A percentile compares a stretch with the other conserved stretches of the same genome.
These are phyloP conservation scores for Ganoderma multipileum DNA, from an alignment of 1,284 basidiomycete species.

Conservation along the genomic window DNA sequence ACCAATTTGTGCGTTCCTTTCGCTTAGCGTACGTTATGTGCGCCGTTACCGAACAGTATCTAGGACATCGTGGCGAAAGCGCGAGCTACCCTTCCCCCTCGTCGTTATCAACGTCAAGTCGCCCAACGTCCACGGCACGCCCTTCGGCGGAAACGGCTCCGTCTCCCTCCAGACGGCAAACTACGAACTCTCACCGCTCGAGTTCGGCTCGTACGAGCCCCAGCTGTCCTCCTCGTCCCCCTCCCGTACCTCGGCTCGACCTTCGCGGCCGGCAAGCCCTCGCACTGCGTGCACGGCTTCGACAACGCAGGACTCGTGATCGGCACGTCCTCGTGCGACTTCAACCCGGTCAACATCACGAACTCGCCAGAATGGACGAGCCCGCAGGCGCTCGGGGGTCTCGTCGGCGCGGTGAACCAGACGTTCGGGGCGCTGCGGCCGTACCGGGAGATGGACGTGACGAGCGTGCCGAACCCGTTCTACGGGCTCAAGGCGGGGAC, in stretches of 20 bases:
- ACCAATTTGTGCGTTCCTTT: constrained; percentile 9
- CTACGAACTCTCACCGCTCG: constrained; percentile 15
- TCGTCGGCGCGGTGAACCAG: constrained; percentile 6
- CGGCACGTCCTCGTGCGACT: constrained; percentile 21
- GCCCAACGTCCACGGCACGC: constrained; percentile 9
- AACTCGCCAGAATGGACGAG: constrained; percentile 11
- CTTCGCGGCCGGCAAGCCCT: constrained; percentile 3
- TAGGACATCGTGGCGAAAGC: constrained; percentile 10
- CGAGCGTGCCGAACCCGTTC: constrained; percentile 20
- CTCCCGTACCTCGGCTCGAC: constrained; percentile 18
- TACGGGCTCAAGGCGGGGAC: constrained; percentile 5
- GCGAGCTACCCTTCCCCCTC: constrained; percentile 14
- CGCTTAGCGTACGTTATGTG: too few relatives aligned
- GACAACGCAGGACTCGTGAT: constrained; percentile 20
- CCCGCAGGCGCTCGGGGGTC: constrained; percentile 6
- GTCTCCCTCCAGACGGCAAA: constrained; percentile 5
- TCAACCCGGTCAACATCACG: constrained; percentile 14
- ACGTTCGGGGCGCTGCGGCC: constrained; percentile 11
- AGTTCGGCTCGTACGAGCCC: constrained; percentile 21
- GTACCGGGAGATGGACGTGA: constrained; percentile 14
- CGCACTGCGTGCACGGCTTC: constrained; percentile 14
- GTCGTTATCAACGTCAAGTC: constrained; percentile 17
- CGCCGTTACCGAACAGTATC: not conserved
- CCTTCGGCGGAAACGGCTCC: constrained; percentile 12
- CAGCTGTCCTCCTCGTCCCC: constrained; percentile 15